Percentiles rank a stretch among this genome's conserved stretches.
These are phyloP conservation scores for Cladosporium austrohemisphaericum DNA, from an alignment of 2,329 filamentous ascomycete genomes.

Conservation along the genomic window DNA sequence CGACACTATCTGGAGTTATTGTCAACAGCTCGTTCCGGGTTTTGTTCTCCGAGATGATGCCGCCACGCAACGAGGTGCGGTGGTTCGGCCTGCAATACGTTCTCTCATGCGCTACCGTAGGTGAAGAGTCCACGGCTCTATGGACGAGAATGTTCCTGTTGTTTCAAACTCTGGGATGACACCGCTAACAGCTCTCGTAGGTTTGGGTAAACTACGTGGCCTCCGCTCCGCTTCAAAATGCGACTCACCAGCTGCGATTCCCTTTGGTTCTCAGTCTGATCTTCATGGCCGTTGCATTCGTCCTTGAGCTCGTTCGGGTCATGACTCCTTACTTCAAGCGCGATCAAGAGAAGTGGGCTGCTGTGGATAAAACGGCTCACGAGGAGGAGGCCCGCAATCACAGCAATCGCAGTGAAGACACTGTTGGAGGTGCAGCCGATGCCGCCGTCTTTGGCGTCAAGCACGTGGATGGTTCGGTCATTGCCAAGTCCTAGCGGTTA, in stretches of 20 bases:
- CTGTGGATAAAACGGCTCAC: not conserved
- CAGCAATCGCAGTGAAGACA: not conserved
- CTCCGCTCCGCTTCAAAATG: constrained; percentile 16
- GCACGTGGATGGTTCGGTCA: not conserved
- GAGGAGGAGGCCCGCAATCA: not conserved
- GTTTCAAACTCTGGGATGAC: too few species aligned
- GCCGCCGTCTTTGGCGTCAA: not conserved
- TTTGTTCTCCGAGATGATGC: constrained; percentile 17
- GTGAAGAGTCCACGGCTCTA: too few species aligned
- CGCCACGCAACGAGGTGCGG: constrained; percentile 15
- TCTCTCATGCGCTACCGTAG: constrained; percentile 16
- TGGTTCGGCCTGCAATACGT: constrained; percentile 17
- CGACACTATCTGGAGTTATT: constrained; percentile 10
- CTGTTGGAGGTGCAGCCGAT: not conserved
- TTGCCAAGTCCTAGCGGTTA: not conserved
- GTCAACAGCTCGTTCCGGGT: constrained; percentile 14
- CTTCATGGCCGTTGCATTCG: constrained; percentile 4
- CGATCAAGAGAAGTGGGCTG: not conserved
- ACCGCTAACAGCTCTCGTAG: too few species aligned
- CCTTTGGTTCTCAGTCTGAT: constrained; percentile 15
- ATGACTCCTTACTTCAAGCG: not conserved
- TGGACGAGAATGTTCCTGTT: too few species aligned
- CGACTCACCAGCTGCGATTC: constrained; percentile 16
- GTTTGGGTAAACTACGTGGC: constrained; percentile 19
- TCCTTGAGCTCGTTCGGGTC: not conserved